These are phyloP conservation scores for Cladophialophora bantiana DNA, from an alignment of 2,329 filamentous ascomycete species.

Conservation along the genomic window DNA sequence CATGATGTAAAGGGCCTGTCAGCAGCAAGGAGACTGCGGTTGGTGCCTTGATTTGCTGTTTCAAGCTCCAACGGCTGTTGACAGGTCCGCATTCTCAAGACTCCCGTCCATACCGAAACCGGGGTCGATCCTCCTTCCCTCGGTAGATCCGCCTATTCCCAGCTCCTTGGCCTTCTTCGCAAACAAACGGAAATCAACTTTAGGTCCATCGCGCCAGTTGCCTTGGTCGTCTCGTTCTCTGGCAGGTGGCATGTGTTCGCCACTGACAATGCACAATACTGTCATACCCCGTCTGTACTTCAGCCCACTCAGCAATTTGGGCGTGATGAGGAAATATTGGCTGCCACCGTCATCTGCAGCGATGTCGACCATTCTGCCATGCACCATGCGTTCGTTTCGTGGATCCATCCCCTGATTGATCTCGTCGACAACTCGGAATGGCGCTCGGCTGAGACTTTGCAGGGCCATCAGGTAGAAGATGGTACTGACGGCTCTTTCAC, in stretches of 20 bases:
- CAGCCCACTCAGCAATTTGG: conserved; percentile 85
- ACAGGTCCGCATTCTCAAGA: conserved; percentile 20
- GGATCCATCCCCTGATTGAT: conserved; percentile 99
- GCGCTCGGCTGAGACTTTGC: conserved; percentile 89
- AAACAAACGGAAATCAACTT: conserved; percentile 49
- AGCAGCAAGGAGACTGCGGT: background rate
- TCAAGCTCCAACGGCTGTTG: conserved; percentile 31
- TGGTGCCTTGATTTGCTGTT: background rate
- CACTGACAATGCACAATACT: conserved; percentile 90
- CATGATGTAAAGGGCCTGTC: too few species aligned
- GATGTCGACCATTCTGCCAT: conserved; percentile 97
- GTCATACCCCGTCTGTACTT: conserved; percentile 91
- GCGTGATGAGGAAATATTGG: conserved; percentile 96
- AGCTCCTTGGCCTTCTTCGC: conserved; percentile 47
- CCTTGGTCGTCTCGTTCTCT: conserved; percentile 32
- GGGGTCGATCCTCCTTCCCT: conserved; percentile 23
- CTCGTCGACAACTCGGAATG: conserved; percentile 97
- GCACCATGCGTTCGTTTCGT: conserved; percentile 96
- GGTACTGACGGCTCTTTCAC: conserved; percentile 93
- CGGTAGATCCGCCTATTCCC: conserved; percentile 28
- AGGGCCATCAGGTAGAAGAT: conserved; percentile 99
- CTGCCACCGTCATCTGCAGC: conserved; percentile 73
- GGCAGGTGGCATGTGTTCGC: conserved; percentile 65
- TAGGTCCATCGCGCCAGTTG: conserved; percentile 43
- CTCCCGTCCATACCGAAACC: conserved; percentile 15